Conservation (phyloP, 805 yeast genomes). For the Lipomyces sp. region DNA sequence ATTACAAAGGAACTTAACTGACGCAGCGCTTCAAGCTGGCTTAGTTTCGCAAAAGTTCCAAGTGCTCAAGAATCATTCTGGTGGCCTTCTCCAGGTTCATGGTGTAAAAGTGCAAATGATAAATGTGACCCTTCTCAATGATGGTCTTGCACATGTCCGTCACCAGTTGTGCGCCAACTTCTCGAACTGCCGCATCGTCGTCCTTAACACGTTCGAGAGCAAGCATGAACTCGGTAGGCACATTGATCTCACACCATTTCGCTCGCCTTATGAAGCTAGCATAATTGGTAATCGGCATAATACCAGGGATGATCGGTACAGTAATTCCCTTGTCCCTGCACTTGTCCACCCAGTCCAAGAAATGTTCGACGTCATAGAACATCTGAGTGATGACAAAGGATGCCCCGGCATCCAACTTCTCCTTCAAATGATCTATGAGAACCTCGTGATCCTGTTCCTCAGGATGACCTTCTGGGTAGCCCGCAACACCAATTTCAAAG, state of each 20-base stretch:
- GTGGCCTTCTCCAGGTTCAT: constrained; percentile 96
- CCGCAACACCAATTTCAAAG: constrained; percentile 95
- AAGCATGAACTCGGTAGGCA: constrained; percentile 75
- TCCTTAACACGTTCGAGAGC: constrained; percentile 81
- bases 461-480: constrained; percentile 96
- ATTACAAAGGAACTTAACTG: neutral
- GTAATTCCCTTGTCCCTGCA: constrained; percentile 73
- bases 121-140: constrained; percentile 69
- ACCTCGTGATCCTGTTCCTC: constrained; percentile 68
- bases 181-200: constrained; percentile 87
- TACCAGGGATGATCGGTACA: constrained; percentile 94
- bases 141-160: constrained; percentile 80
- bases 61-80: constrained; percentile 78
- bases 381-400: constrained; percentile 93
- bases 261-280: constrained; percentile 92
- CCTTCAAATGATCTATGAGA: constrained; percentile 69
- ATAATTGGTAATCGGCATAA: constrained; percentile 98
- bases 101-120: constrained; percentile 93
- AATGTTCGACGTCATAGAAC: constrained; percentile 91
- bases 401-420: constrained; percentile 93
- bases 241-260: constrained; percentile 83
- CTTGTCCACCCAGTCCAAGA: constrained; percentile 77
- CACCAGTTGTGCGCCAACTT: constrained; percentile 79
- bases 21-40: neutral
- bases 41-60: constrained; percentile 56